Conservation (phyloP, 306 rosid genomes). For the Begonia peltatifolia region DNA sequence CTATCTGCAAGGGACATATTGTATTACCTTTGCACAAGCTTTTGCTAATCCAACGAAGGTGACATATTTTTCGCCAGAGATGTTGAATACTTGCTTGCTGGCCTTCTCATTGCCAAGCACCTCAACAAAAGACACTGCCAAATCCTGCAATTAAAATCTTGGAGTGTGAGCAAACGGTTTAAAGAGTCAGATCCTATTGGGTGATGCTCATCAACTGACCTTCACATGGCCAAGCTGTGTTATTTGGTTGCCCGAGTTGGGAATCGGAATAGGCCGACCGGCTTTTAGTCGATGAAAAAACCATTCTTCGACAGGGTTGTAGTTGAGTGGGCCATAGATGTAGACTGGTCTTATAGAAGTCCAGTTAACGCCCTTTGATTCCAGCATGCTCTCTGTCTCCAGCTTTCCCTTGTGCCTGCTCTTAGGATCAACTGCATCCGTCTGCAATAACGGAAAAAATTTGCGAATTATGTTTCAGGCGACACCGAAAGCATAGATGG, state of each 20-base stretch:
- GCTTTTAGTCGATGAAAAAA: constrained; percentile 96
- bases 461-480: too few species aligned
- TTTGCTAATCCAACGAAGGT: constrained; percentile 87
- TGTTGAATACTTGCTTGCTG: constrained; percentile 85
- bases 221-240: constrained; percentile 96
- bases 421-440: constrained; percentile 93
- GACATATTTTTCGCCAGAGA: constrained; percentile 81
- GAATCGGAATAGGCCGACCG: constrained; percentile 94
- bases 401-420: constrained; percentile 99
- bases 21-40: constrained; percentile 87
- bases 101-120: too few species aligned
- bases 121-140: too few species aligned
- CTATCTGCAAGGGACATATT: too few species aligned
- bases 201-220: constrained; percentile 18
- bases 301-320: constrained; percentile 98
- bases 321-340: constrained; percentile 92
- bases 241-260: constrained; percentile 71
- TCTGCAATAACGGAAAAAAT: constrained; percentile 20
- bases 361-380: constrained; percentile 70
- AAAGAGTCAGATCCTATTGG: too few species aligned
- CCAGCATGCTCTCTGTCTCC: constrained; percentile 75
- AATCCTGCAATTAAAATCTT: too few species aligned
- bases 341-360: constrained; percentile 93
- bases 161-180: neutral
- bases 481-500: too few species aligned